Base-by-base conservation (phyloP, 345 rosid genomes). In the Eucalyptus curtisii region DNA sequence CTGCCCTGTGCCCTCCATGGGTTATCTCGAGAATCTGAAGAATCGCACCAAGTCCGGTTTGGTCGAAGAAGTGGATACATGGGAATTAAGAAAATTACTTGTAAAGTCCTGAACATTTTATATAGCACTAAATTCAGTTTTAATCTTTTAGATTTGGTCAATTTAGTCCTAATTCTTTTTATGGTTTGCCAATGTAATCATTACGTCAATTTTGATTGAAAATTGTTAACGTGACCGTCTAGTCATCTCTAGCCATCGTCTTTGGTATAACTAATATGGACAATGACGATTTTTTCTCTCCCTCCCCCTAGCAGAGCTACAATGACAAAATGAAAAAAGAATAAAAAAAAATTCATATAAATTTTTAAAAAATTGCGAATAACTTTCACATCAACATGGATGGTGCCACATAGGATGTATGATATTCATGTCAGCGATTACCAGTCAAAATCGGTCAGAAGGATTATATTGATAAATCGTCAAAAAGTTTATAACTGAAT, bases 351-450 rank as follows among this genome's bases (percentile, higher is more conserved):
- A 59, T 27, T 55, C 13, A 55, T 55, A 55, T 55, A 55, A 20
- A 52, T 1, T 55, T 55, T 24, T 24, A 2, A 22, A 22, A 55
- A 24, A 55, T 55, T 55, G 6, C 30, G 24, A 24, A 55, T 4
- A 24, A 9, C 30, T 9, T 22, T 6, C 3, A 55, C 13, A 4
- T 24, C 6, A 55, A 55, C 1, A 55, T 0, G 10, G 0, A 24
- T 22, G 13, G 5, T 22, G 13, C 1, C 30, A 24, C 3, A 25
- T 55, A 24, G 0, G 1, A 55, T 2, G 9, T 24, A 22, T 3
- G 3, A 55, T 25, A 25, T 55, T 0, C 0, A 22, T 55, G 5
- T 24, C 0, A 55, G 1, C 5, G 0, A 10, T 55, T 55, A 25
- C 6, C 3, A 2, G 0, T 22, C 1, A 55, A 24, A 55, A 55